These are phyloP conservation scores for Oryza meyeriana DNA, from an alignment of 176 grass and related monocot species.

Conservation along the genomic window DNA sequence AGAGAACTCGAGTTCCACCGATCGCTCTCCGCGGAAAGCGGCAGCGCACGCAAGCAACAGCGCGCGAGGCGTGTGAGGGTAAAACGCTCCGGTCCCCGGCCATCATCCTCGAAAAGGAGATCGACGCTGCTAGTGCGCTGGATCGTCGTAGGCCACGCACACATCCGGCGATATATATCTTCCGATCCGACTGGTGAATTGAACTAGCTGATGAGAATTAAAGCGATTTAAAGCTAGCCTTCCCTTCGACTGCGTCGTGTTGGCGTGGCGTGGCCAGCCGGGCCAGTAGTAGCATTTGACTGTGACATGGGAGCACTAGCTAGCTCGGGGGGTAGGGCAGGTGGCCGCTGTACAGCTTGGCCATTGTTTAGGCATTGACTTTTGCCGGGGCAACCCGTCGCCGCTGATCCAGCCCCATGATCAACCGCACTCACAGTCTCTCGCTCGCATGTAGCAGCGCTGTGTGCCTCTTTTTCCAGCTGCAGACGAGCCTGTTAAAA, in stretches of 20 bases:
- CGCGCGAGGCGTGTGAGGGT: background rate
- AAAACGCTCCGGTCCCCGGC: background rate
- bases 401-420: background rate
- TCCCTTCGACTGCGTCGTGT: background rate
- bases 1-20: constrained; percentile 6
- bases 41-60: background rate
- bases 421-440: background rate
- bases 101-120: constrained; percentile 23
- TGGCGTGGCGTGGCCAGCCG: background rate
- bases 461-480: background rate
- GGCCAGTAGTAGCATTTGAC: constrained; percentile 14
- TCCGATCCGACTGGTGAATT: background rate
- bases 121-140: background rate
- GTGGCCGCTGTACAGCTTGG: constrained; percentile 8
- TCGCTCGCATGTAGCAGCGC: background rate
- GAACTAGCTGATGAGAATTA: constrained; percentile 22
- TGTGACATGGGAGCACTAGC: constrained; percentile 37
- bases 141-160: constrained; percentile 12
- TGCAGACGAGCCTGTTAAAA: background rate
- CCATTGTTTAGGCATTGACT: constrained; percentile 42
- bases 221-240: constrained; percentile 27
- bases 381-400: background rate
- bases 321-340: background rate
- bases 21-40: constrained; percentile 36
- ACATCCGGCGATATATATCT: background rate